phyloP scores from a whole-genome alignment of 2,329 filamentous ascomycete genomes.

The Beauveria asiatica region DNA sequence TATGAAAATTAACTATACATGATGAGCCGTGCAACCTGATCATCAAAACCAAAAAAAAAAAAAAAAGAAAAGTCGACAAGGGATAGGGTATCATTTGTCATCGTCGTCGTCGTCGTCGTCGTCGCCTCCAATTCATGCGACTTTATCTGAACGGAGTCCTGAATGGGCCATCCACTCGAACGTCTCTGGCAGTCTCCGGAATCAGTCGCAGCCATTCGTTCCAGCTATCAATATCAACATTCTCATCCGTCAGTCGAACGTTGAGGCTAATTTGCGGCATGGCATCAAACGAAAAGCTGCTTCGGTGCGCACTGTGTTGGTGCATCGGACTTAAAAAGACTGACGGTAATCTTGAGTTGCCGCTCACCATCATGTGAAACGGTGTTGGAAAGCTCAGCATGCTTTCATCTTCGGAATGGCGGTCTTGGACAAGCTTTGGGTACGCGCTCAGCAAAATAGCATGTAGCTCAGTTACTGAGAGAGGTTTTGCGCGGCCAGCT shows the following conservation, averaged over 20 bases:
- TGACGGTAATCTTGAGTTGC: slow-evolving; percentile 44
- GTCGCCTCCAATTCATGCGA: not conserved
- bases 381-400: slow-evolving; percentile 44
- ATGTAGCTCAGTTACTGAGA: slow-evolving; percentile 47
- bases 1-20: slow-evolving; percentile 6
- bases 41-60: not conserved
- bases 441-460: slow-evolving; percentile 44
- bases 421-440: slow-evolving; percentile 43
- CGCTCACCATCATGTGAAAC: slow-evolving; percentile 47
- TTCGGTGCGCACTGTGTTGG: slow-evolving; percentile 30
- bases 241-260: slow-evolving; percentile 42
- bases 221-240: slow-evolving; percentile 45
- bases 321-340: slow-evolving; percentile 46
- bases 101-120: not conserved
- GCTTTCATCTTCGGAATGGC: slow-evolving; percentile 36
- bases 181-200: slow-evolving; percentile 47
- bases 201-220: slow-evolving; percentile 50
- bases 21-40: not conserved
- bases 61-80: not conserved
- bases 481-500: slow-evolving; percentile 34
- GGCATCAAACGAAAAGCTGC: slow-evolving; percentile 32
- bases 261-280: slow-evolving; percentile 41
- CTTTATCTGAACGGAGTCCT: slow-evolving; percentile 19
- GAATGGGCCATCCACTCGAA: slow-evolving; percentile 46
- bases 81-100: not conserved